Evolutionary conservation across 2,329 filamentous ascomycete species (phyloP), one percentile per base, ranked within the genome.

Genomic region (Magnaporthiopsis incrustans): DNA sequence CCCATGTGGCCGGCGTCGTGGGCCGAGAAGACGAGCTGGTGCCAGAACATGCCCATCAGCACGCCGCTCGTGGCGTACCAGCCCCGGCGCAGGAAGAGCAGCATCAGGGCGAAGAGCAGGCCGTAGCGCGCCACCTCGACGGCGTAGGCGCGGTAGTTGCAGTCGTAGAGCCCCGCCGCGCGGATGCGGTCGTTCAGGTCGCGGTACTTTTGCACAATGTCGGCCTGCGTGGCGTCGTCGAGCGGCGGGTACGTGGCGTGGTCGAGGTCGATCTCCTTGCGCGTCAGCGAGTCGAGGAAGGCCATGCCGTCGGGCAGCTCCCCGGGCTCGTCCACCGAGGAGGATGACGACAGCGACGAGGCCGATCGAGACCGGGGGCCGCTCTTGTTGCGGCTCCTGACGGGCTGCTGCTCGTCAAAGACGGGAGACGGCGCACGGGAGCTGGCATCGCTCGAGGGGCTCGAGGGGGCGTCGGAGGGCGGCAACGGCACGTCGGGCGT

Each of bases 1-100:
- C 91, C 95, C 89, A 97, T 96, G 76, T 99, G 95, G 8, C 92
- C 93, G 62, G 94, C 91, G 79, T 99, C 95, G 75, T 99, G 95
- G 66, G 91, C 95, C 1, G 89, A 89, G 73, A 99, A 99, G 62
- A 94, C 90, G 33, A 98, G 83, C 74, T 98, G 95, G 73, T 98
- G 95, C 94, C 95, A 98, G 72, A 96, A 84, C 67, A 85, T 81
- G 26, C 94, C 95, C 3, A 98, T 81, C 69, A 88, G 92, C 61
- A 90, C 74, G 1, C 86, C 92, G 64, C 90, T 91, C 2, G 84
- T 78, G 60, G 77, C 80, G 71, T 90, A 94, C 85, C 89, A 91
- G 50, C 82, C 82, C 71, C 78, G 78, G 22, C 76, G 81, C 26
- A 95, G 77, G 70, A 85, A 86, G 5, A 83, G 73, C 50, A 93